These are phyloP conservation scores for Citrus unshiu DNA, from an alignment of 345 rosid species.

Conservation along the genomic window DNA sequence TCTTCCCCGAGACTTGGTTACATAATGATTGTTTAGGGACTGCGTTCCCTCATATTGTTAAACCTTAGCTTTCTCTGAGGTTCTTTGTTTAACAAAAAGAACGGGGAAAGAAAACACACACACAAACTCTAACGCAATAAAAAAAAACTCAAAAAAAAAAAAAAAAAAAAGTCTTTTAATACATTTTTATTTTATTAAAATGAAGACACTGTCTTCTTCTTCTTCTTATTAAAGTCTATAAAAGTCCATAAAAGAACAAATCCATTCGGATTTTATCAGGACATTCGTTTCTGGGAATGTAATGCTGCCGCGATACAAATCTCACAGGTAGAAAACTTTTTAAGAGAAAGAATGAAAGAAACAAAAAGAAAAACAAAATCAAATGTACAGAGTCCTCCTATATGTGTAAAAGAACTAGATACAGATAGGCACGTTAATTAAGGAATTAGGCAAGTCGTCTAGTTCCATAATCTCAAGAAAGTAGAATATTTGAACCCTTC, in stretches of 20 bases:
- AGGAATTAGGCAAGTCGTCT: neutral
- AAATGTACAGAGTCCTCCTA: neutral
- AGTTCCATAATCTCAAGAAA: neutral
- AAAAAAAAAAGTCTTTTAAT: no score
- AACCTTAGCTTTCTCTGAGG: rapidly evolving
- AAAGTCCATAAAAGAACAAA: neutral
- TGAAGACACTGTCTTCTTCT: no score
- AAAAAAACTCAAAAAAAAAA: no score
- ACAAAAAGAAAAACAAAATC: neutral
- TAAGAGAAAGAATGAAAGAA: neutral
- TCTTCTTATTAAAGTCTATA: neutral
- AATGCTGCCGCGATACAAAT: neutral
- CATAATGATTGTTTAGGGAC: no score
- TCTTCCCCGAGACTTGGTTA: no score
- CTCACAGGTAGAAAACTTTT: neutral
- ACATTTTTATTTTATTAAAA: no score
- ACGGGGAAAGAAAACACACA: no score
- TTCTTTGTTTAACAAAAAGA: no score
- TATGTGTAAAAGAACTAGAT: neutral
- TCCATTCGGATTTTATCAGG: neutral
- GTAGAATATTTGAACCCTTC: neutral
- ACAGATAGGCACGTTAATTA: neutral
- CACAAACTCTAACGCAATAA: no score
- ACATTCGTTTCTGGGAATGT: neutral
- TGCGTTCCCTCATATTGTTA: no score